Evolutionary conservation across 495 filamentous ascomycete genomes (phyloP).

Genomic region (Hypoxylon lenormandii): DNA sequence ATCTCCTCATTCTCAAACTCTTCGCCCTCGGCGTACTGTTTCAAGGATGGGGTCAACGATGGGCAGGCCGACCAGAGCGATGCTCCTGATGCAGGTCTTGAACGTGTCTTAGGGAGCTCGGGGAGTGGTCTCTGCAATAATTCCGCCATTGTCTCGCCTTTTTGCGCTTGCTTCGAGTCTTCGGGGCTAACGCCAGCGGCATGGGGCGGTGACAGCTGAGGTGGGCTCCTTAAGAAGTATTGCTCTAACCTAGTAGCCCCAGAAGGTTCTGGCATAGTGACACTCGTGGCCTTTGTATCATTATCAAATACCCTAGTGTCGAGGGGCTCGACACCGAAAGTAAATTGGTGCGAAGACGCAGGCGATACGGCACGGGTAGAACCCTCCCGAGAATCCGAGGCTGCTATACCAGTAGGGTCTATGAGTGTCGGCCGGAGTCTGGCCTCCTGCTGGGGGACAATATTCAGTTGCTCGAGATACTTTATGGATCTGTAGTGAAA

Average conservation of each 20-base stretch:
- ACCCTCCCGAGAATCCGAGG: not conserved
- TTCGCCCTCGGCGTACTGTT: constrained; percentile 54
- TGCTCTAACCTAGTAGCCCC: constrained; percentile 7
- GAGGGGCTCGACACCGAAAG: constrained; percentile 28
- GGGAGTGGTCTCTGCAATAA: constrained; percentile 59
- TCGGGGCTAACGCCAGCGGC: not conserved
- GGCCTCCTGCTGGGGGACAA: constrained; percentile 43
- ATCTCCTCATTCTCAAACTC: constrained; percentile 55
- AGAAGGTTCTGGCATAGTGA: constrained; percentile 22
- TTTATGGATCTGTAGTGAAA: constrained; percentile 64
- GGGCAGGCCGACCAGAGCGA: constrained; percentile 44
- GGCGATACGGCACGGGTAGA: not conserved
- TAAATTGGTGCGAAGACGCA: constrained; percentile 14
- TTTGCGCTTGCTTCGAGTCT: constrained; percentile 34
- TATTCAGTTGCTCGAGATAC: constrained; percentile 57
- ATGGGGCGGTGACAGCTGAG: constrained; percentile 40
- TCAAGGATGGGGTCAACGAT: constrained; percentile 60
- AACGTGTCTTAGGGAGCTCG: constrained; percentile 47
- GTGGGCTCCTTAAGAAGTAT: constrained; percentile 51
- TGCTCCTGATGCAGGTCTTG: constrained; percentile 43
- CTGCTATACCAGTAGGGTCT: not conserved
- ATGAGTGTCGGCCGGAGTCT: constrained; percentile 11
- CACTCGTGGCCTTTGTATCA: constrained; percentile 13
- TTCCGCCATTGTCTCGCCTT: constrained; percentile 42
- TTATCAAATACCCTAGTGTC: constrained; percentile 36